A percentile compares a stretch with the other conserved stretches of the same genome.
These are phyloP conservation scores for Blastocystis sp. DNA, from an alignment of 352 stramenopile genomes.

Conservation along the genomic window DNA sequence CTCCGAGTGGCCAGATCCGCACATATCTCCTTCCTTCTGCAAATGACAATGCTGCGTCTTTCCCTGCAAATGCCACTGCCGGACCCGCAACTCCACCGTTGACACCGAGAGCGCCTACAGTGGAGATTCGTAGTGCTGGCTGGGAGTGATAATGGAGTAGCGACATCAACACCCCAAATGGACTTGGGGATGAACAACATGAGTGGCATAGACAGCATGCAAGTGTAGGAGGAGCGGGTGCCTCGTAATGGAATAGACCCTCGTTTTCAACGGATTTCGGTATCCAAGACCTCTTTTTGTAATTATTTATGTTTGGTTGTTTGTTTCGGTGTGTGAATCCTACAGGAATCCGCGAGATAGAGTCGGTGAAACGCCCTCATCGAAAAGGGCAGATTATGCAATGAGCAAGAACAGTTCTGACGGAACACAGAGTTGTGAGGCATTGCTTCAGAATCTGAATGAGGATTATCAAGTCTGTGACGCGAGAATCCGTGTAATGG, in stretches of 20 bases:
- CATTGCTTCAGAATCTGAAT: slow-evolving; percentile 74
- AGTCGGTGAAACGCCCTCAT: not conserved
- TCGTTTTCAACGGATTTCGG: slow-evolving; percentile 41
- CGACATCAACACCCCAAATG: not conserved
- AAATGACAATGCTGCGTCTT: not conserved
- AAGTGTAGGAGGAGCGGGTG: slow-evolving; percentile 12
- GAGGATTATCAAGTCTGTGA: slow-evolving; percentile 71
- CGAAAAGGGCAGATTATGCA: not conserved
- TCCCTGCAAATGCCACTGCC: not conserved
- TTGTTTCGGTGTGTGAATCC: not conserved
- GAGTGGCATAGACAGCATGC: slow-evolving; percentile 17
- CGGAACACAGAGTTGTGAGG: slow-evolving; percentile 62
- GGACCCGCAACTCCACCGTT: not conserved
- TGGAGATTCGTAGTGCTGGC: not conserved
- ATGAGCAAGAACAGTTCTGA: slow-evolving; percentile 35
- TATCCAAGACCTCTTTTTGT: slow-evolving; percentile 57
- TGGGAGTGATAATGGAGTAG: not conserved
- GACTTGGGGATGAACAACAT: not conserved
- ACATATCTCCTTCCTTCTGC: slow-evolving; percentile 49
- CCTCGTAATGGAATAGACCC: not conserved
- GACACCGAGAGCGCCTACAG: not conserved
- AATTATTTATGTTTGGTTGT: slow-evolving; percentile 17
- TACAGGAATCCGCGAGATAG: not conserved
- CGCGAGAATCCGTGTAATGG: not conserved
- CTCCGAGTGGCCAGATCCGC: slow-evolving; percentile 43